phyloP scores from a whole-genome alignment of 2,329 filamentous ascomycete species.

The Nemania sp. region DNA sequence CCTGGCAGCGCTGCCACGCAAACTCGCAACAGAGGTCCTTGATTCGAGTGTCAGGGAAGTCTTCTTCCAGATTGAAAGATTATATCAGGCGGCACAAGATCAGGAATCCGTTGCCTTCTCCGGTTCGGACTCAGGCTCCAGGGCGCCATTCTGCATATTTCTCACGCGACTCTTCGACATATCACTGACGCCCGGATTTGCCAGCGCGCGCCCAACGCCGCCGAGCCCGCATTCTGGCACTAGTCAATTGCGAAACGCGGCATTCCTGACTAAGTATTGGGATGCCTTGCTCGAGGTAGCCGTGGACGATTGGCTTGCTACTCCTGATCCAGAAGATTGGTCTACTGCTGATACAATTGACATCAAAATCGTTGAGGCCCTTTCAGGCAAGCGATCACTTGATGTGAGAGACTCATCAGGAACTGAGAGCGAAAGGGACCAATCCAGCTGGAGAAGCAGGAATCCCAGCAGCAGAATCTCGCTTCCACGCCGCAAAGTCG shows the following conservation, averaged over 20 bases:
- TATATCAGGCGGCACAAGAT: conserved; percentile 50
- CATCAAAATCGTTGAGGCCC: conserved; percentile 27
- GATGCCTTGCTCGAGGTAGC: conserved; percentile 48
- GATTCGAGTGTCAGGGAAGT: conserved; percentile 45
- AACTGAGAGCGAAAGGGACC: conserved; percentile 12
- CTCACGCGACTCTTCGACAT: conserved; percentile 58
- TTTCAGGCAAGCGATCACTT: conserved; percentile 19
- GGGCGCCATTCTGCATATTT: conserved; percentile 51
- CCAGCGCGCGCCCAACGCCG: conserved; percentile 45
- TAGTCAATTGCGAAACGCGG: conserved; percentile 59
- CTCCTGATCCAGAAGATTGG: conserved; percentile 28
- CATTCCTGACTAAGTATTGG: conserved; percentile 54
- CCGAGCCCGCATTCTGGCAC: conserved; percentile 50
- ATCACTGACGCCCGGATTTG: conserved; percentile 58
- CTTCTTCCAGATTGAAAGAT: conserved; percentile 50
- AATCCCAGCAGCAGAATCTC: conserved; percentile 21
- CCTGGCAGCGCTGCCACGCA: conserved; percentile 50
- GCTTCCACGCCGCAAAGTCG: conserved; percentile 44
- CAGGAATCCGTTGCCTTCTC: conserved; percentile 50
- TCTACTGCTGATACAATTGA: conserved; percentile 23
- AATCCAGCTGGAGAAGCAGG: not conserved
- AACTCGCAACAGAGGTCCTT: conserved; percentile 43
- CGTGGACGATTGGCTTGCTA: conserved; percentile 50
- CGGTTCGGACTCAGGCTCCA: conserved; percentile 21
- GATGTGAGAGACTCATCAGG: not conserved